Base-by-base conservation (phyloP, 306 rosid species). In the Cucurbita pepo region DNA sequence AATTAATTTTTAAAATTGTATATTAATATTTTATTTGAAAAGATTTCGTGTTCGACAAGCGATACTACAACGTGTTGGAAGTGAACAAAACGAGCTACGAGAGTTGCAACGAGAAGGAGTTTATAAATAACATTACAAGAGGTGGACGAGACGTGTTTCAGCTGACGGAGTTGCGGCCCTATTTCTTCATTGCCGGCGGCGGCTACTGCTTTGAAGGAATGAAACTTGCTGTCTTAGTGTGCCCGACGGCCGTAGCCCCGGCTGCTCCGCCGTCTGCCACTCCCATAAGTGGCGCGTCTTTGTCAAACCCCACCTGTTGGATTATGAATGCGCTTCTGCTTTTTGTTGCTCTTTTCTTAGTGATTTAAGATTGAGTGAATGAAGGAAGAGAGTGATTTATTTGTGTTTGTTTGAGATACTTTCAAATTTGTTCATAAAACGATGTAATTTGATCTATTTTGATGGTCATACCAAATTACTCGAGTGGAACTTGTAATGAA, bases 81-180 rank as follows among this genome's bases (percentile, higher is more conserved):
- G 97, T 89, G 90, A 89, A 85, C 79, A 11, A 83, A 78, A 89
- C 88, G 4, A 80, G 81, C 54, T 92, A 78, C 7, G 94, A 87
- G 66, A 48, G 37, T 0, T 92, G 97, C 85, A 82, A 79, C 4
- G 92, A 88, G 21, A 36, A 14, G 4, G 83, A 59, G 4, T 89
- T 92, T 82, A 76, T 89, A 0, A 78, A 48, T 19, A 92, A 92
- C 82, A 59, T 83, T 10, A 89, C 96, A 0, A 81, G 80, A 0
- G 97, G 92, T 3, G 97, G 96, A 1, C 81, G 96, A 0, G 96
- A 92, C 2, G 97, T 92, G 75, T 86, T 80, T 53, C 80, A 89
- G 21, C 56, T 89, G 34, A 80, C 66, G 0, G 90, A 88, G 76
- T 65, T 81, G 13, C 79, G 60, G 50, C 82, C 86, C 0, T 89